Evolutionary conservation across 2,329 filamentous ascomycete genomes (phyloP).

Genomic region (Colletotrichum cereale): DNA sequence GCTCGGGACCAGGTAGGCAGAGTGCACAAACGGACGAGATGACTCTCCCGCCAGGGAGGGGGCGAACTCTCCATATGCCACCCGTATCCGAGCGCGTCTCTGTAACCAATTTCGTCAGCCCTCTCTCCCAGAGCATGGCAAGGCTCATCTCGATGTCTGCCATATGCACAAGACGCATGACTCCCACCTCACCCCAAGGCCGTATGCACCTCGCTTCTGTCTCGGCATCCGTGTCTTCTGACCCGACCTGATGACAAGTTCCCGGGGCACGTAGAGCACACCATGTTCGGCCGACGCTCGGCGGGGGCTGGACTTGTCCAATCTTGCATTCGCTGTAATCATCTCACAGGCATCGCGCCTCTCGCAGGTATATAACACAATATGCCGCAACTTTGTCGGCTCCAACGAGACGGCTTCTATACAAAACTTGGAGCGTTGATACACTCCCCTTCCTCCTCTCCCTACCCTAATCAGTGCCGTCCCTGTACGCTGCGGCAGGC

Average conservation of each 20-base stretch:
- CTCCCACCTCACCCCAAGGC: not conserved
- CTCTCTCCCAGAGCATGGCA: not conserved
- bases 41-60: not conserved
- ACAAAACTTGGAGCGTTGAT: not conserved
- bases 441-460: not conserved
- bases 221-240: not conserved
- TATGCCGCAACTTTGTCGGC: conserved; percentile 11
- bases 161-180: not conserved
- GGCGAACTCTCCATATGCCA: not conserved
- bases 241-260: not conserved
- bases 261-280: not conserved
- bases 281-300: not conserved
- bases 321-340: conserved; percentile 7
- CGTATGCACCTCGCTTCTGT: not conserved
- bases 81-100: not conserved
- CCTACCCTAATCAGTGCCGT: not conserved
- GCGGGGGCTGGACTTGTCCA: not conserved
- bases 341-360: not conserved
- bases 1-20: conserved; percentile 4
- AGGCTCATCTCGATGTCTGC: not conserved
- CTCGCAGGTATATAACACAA: not conserved
- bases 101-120: not conserved
- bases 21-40: not conserved
- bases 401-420: conserved; percentile 10
- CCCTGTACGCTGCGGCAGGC: not conserved